Evolutionary conservation across 768 basidiomycete species (phyloP), one percentile per base, ranked within the genome.

Genomic region (Suillus sp.): DNA sequence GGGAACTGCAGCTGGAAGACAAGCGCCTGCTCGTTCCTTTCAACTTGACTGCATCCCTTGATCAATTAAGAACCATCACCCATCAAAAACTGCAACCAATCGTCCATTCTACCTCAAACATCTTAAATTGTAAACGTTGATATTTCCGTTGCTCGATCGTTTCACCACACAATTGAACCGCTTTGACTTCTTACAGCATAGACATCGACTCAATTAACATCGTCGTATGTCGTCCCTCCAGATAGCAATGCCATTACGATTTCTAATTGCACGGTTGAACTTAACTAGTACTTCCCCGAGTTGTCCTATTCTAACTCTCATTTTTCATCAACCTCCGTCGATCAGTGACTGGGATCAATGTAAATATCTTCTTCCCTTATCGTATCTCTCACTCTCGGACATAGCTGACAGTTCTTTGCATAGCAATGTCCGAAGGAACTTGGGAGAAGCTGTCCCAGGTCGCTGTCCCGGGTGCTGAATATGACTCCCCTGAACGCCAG

Each of bases 361-460:
- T 57, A 25, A 11, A 18, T 20, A 38, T 40, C 18, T 27, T 25
- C 5, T 22, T 55, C 10, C 18, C 8, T 27, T 27, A 38, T 18
- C 0, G 0, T 4, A 4, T 14, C 2, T 11, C 4, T 38, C 16
- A 9, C 16, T 25, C 37, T 27, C 37, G 25, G 55, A 57, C 55
- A 9, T 38, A 5, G 25, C 18, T 27, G 10, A 11, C 16, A 27
- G 37, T 27, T 11, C 13, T 8, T 27, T 11, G 45, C 22, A 11
- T 14, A 47, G 5, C 13, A 47, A 25, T 25, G 22, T 13, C 13
- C 1, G 55, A 38, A 56, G 32, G 50, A 51, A 9, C 50, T 51
- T 51, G 50, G 50, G 50, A 54, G 16, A 38, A 56, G 55, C 55
- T 56, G 37, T 27, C 37, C 9, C 22, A 25, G 18, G 37, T 56